Base-by-base conservation (phyloP, 73 alveolate genomes). In the Symbiodinium pilosum region DNA sequence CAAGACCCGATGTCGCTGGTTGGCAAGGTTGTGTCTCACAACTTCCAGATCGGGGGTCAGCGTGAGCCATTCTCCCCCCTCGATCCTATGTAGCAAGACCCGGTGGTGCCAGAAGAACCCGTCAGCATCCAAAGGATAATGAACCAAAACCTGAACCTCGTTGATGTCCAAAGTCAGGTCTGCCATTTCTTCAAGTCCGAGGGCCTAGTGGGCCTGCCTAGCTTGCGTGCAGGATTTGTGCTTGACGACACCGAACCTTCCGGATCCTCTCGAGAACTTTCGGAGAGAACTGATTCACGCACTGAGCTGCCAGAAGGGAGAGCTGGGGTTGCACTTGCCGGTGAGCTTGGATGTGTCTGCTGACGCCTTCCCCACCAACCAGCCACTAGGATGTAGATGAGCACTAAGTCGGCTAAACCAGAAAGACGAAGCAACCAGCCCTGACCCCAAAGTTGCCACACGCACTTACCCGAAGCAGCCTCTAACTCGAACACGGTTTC, bases 21-120 rank as follows among this genome's bases (percentile, higher is more conserved):
- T n/a, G 36, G n/a, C 21, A 56, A 87, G 42, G 30, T 87, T 43
- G 40, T 56, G 94, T 12, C 41, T 14, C 7, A 14, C 38, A 0
- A 56, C 18, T 9, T 87, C 94, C 34, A 20, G 64, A 30, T 87
- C 94, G 14, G 94, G 94, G 3, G 94, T 88, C 47, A 88, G 52
- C 0, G 93, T 54, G 40, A 86, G 0, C 93, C 93, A 86, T 3
- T 36, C 0, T 11, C 83, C 43, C 0, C 83, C 84, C 30, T 36
- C 54, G 18, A 86, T 42, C 20, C 93, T n/a, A 42, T 64, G 42
- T 0, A 86, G 40, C 8, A 86, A 38, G 36, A 86, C 38, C 52
- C 93, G 8, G 28, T 86, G 93, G 6, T 86, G 93, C 93, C 93
- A 86, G 39, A 5, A 34, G 21, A 86, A 84, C 34, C 92, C 92